Conservation (phyloP, 2,329 filamentous ascomycete genomes). For the Sclerotinia nivalis region DNA sequence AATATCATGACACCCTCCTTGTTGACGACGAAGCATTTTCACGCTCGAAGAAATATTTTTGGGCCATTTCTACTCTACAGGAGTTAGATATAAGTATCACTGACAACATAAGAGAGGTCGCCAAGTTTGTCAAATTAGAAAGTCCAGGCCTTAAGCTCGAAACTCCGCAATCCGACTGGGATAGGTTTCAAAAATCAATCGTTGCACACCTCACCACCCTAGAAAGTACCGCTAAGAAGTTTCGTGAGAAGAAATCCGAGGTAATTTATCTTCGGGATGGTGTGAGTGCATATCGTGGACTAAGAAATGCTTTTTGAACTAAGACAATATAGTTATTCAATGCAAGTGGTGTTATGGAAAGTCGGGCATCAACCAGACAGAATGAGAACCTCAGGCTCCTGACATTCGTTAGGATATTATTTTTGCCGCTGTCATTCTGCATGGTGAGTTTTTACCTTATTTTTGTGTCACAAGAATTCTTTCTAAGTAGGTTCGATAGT, state of each 20-base stretch:
- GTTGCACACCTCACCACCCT: too few relatives aligned
- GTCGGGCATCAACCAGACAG: background rate
- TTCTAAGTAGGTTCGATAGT: too few relatives aligned
- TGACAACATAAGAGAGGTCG: background rate
- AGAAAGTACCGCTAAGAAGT: too few relatives aligned
- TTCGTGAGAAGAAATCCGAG: too few relatives aligned
- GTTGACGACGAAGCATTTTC: background rate
- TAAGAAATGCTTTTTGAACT: background rate
- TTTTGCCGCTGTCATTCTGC: background rate
- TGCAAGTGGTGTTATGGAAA: background rate
- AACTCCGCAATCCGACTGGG: too few relatives aligned
- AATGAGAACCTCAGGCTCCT: background rate
- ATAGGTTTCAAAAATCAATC: too few relatives aligned
- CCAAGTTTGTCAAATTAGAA: too few relatives aligned
- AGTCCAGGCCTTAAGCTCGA: too few relatives aligned
- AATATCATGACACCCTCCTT: background rate
- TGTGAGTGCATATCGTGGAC: too few relatives aligned
- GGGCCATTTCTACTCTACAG: background rate
- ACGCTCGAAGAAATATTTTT: background rate
- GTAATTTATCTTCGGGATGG: too few relatives aligned
- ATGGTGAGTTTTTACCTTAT: background rate
- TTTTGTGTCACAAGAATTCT: too few relatives aligned
- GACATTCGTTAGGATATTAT: background rate
- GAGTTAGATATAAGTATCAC: background rate
- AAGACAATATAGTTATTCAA: too few relatives aligned